Evolutionary conservation across 441 rosid genomes (phyloP).

Genomic region (Syzygium malaccense): DNA sequence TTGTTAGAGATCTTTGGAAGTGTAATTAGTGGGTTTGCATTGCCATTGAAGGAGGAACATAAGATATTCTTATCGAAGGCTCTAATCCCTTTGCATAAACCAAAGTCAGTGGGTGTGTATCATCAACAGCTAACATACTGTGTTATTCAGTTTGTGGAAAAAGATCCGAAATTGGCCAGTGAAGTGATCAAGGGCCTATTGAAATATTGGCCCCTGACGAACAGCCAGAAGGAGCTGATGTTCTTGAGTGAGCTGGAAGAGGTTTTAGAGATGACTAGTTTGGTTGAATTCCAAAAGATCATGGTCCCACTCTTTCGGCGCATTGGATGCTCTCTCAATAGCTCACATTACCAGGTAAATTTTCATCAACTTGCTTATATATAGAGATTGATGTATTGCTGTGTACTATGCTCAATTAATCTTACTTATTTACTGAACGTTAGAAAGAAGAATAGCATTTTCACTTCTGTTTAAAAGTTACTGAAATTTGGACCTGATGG

Average conservation of each 20-base stretch:
- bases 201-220: constrained; percentile 75
- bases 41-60: constrained; percentile 77
- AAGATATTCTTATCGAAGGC: constrained; percentile 50
- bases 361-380: background rate
- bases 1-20: constrained; percentile 77
- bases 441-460: background rate
- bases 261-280: constrained; percentile 53
- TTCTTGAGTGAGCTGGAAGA: constrained; percentile 78
- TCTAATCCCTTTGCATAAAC: constrained; percentile 72
- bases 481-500: background rate
- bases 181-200: constrained; percentile 52
- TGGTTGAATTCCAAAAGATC: constrained; percentile 55
- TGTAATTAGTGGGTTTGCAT: constrained; percentile 67
- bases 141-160: constrained; percentile 59
- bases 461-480: background rate
- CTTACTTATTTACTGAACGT: background rate
- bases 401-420: background rate
- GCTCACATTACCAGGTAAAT: constrained; percentile 66
- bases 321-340: constrained; percentile 55
- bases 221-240: constrained; percentile 82
- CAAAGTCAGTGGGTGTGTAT: constrained; percentile 58
- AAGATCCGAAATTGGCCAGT: constrained; percentile 52
- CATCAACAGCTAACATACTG: constrained; percentile 71
- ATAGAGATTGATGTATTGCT: background rate
- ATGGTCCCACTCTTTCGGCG: constrained; percentile 62